These are phyloP conservation scores for Austropuccinia psidii DNA, from an alignment of 1,284 basidiomycete genomes.

Conservation along the genomic window DNA sequence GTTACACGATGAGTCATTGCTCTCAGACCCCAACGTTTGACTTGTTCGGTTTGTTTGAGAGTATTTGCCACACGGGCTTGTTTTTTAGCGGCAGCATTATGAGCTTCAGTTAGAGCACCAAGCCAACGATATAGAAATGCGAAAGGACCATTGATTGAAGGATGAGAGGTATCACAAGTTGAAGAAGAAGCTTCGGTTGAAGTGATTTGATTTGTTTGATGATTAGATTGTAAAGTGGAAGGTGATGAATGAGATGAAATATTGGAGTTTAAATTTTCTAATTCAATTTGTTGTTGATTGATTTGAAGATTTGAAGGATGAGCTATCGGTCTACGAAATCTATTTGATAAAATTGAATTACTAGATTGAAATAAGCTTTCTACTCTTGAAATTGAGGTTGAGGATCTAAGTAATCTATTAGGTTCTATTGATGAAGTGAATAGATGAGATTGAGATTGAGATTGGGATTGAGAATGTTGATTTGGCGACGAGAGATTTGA, in stretches of 20 bases:
- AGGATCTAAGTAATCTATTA: not conserved
- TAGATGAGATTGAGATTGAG: not conserved
- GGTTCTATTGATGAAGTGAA: too few species aligned
- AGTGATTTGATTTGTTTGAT: not conserved
- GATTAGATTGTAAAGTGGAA: not conserved
- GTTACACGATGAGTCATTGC: slow-evolving; percentile 23
- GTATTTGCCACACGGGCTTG: slow-evolving; percentile 1
- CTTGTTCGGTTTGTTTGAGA: not conserved
- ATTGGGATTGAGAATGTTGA: not conserved
- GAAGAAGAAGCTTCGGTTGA: slow-evolving; percentile 15
- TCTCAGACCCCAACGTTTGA: slow-evolving; percentile 5
- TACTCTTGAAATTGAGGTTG: not conserved
- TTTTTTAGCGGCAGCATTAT: slow-evolving; percentile 28
- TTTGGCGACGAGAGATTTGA: not conserved
- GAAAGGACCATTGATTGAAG: not conserved
- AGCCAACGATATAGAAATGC: slow-evolving; percentile 18
- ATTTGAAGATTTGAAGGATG: not conserved
- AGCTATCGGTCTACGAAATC: not conserved
- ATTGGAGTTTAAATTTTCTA: not conserved
- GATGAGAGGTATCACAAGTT: not conserved
- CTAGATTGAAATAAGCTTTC: too few species aligned
- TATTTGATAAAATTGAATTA: too few species aligned
- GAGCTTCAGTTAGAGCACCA: not conserved
- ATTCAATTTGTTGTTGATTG: not conserved
- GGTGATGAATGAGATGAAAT: not conserved